Percentiles rank a stretch among this genome's conserved stretches.
Conservation (phyloP, 495 filamentous ascomycete species). For the Gamarada debralockiae region DNA sequence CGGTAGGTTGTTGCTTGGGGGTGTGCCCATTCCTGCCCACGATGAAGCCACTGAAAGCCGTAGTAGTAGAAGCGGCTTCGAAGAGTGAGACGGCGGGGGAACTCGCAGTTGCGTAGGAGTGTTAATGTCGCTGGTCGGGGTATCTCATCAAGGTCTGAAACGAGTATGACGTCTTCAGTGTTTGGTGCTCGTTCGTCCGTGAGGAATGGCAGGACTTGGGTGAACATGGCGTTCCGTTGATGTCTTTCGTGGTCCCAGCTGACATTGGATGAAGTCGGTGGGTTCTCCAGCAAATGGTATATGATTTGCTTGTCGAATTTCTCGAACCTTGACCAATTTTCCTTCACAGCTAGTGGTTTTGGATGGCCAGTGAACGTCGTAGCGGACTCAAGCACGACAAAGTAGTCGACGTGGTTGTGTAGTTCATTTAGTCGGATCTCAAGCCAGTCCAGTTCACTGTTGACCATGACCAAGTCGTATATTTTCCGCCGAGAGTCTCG, state of each 20-base stretch:
- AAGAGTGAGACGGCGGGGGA: slow-evolving; percentile 34
- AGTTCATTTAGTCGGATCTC: slow-evolving; percentile 40
- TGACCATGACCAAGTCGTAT: slow-evolving; percentile 41
- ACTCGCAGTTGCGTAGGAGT: slow-evolving; percentile 37
- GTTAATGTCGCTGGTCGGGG: slow-evolving; percentile 31
- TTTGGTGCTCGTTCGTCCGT: slow-evolving; percentile 21
- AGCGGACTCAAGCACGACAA: slow-evolving; percentile 43
- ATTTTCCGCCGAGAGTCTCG: slow-evolving; percentile 30
- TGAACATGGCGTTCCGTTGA: slow-evolving; percentile 34
- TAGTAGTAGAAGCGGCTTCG: slow-evolving; percentile 41
- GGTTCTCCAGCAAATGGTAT: slow-evolving; percentile 31
- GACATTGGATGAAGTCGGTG: slow-evolving; percentile 14
- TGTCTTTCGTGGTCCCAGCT: slow-evolving; percentile 34
- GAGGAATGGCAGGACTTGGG: slow-evolving; percentile 30
- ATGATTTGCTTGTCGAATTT: slow-evolving; percentile 39
- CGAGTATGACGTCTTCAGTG: slow-evolving; percentile 32
- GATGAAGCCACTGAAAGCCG: slow-evolving; percentile 42
- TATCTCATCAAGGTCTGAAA: slow-evolving; percentile 40
- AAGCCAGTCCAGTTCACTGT: slow-evolving; percentile 44
- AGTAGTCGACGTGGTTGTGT: slow-evolving; percentile 36
- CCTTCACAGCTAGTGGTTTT: slow-evolving; percentile 33
- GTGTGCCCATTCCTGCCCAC: slow-evolving; percentile 36
- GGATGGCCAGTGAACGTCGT: slow-evolving; percentile 39
- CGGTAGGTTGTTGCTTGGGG: slow-evolving; percentile 40
- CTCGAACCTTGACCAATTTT: slow-evolving; percentile 35